Evolutionary conservation across 2,329 filamentous ascomycete species (phyloP), one percentile per base, ranked within the genome.

Genomic region (Daldinia eschscholtzii): DNA sequence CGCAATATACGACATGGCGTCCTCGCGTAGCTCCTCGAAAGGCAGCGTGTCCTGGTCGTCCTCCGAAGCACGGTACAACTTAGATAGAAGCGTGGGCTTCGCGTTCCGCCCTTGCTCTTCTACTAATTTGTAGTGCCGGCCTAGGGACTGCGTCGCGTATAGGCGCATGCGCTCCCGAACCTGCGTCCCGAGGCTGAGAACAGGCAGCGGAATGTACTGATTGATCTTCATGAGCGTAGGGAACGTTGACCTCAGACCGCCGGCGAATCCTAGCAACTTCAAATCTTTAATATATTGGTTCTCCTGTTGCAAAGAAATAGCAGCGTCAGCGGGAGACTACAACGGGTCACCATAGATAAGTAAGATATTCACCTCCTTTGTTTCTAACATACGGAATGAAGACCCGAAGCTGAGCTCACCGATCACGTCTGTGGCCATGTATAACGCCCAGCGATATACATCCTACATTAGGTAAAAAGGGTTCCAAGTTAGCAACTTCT

Each of bases 401-500:
- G 87, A 82, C 0, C 87, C 86, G 74, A 89, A 89, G 0, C 79
- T 82, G 5, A 89, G 74, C 57, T 87, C 81, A 0, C 82, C 85
- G 57, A 88, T 85, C 0, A 87, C 76, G 71, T 89, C 87, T 0
- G 85, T 86, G 0, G 85, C 77, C 80, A 87, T 82, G 59, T 86
- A 87, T 5, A 83, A 74, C 78, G 81, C 85, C 86, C 86, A 89
- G 63, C 87, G 87, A 64, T 81, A 80, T 0, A 88, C 75, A 66
- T 89, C 85, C 69, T 71, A 23, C 6, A 42, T 12, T 23, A 26
- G 13, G 10, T 5, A 30, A 48, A 12, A 23, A 12, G n/a, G 18
- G 28, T 4, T 2, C 5, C 7, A 39, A 13, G 7, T 61, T 46
- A 56, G 42, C 41, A 7, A 28, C 2, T 23, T 1, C 10, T n/a